A percentile compares a stretch with the other conserved stretches of the same genome.
phyloP scores from a whole-genome alignment of 1,284 basidiomycete species.

The Tilletia setariae region DNA sequence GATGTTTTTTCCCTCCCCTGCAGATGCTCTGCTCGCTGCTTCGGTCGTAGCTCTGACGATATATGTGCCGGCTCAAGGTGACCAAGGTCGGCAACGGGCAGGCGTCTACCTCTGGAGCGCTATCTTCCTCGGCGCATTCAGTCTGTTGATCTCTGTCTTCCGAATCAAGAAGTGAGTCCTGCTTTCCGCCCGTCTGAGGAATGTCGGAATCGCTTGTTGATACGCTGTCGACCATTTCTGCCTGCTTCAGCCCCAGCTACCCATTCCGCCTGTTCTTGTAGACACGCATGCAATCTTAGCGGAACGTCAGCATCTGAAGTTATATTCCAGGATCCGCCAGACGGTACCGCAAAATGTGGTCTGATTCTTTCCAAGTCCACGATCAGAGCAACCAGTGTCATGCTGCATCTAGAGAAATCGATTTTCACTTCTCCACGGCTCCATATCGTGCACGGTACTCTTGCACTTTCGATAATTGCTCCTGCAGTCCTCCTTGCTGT shows the following conservation, averaged over 20 bases:
- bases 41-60: constrained; percentile 78
- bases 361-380: no score
- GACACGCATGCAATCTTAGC: neutral
- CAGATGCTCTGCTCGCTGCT: constrained; percentile 78
- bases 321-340: no score
- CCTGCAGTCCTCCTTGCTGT: constrained; percentile 62
- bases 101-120: constrained; percentile 86
- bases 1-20: no score
- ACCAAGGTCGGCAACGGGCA: constrained; percentile 71
- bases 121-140: constrained; percentile 79
- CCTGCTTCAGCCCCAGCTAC: constrained; percentile 31
- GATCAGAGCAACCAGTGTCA: no score
- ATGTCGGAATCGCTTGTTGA: neutral
- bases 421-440: constrained; percentile 23
- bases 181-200: constrained; percentile 15
- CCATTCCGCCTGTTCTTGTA: constrained; percentile 40
- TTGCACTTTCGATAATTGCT: constrained; percentile 72
- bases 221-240: constrained; percentile 29
- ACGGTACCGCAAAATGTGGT: no score
- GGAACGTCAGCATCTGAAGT: no score
- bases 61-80: constrained; percentile 73
- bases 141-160: constrained; percentile 83
- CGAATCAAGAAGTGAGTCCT: constrained; percentile 76
- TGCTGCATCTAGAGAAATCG: no score
- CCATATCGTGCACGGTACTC: constrained; percentile 79